phyloP scores from a whole-genome alignment of 2,329 filamentous ascomycete genomes.

The Lachnellula subtilissima region DNA sequence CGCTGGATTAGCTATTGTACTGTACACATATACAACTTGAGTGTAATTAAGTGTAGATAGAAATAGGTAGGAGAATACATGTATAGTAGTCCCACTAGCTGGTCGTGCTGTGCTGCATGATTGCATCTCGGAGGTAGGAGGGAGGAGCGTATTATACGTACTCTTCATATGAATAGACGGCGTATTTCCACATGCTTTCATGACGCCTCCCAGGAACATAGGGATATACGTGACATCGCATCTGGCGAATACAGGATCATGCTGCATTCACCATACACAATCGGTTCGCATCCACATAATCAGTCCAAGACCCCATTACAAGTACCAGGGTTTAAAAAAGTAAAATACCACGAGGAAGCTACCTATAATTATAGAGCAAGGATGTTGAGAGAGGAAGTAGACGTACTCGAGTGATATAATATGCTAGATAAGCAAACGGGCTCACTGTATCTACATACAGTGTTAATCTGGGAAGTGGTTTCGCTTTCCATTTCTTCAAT shows the following conservation, averaged over 20 bases:
- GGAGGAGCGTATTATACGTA: slow-evolving; percentile 25
- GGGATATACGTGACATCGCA: slow-evolving; percentile 53
- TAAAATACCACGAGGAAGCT: not conserved
- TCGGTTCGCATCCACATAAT: not conserved
- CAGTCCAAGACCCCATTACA: no score
- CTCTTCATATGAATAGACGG: slow-evolving; percentile 53
- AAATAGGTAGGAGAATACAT: not conserved
- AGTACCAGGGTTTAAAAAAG: not conserved
- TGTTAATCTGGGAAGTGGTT: slow-evolving; percentile 36
- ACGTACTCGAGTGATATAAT: slow-evolving; percentile 49
- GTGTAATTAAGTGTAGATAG: no score
- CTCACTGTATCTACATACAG: slow-evolving; percentile 56
- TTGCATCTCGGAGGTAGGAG: not conserved
- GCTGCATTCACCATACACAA: slow-evolving; percentile 33
- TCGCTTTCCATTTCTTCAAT: not conserved
- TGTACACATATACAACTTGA: no score
- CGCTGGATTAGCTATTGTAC: not conserved
- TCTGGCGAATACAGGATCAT: slow-evolving; percentile 49
- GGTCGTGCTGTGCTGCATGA: no score
- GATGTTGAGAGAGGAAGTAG: not conserved
- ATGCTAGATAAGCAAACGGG: slow-evolving; percentile 57
- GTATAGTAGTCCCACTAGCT: no score
- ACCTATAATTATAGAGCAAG: not conserved
- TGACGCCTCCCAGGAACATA: slow-evolving; percentile 55
- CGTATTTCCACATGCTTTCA: slow-evolving; percentile 50